Evolutionary conservation across 2,329 filamentous ascomycete species (phyloP), one percentile per base, ranked within the genome.

Genomic region (Xylaria sp.): DNA sequence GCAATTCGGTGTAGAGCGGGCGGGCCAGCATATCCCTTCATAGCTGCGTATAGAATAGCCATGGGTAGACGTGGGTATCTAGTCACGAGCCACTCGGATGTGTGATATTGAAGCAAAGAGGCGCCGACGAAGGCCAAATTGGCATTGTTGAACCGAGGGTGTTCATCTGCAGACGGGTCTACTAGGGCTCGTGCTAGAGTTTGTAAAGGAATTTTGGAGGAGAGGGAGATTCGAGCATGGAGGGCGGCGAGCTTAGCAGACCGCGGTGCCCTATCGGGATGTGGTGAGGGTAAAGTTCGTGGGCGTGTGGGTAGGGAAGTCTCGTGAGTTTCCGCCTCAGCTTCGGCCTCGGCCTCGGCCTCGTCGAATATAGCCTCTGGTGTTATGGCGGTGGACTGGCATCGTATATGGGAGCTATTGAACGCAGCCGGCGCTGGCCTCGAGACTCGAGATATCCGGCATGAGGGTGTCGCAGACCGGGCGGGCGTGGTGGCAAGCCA

Each of bases 201-300:
- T 83, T 96, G 87, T 68, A 97, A 82, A 42, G 96, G 95, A 71
- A 98, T 87, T 81, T 92, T 92, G 70, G 88, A 86, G 27, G 94
- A 91, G 65, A 99, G 89, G 48, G 89, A 89, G 69, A 99, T 88
- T 80, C 96, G 92, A 75, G 94, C 93, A 81, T 98, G 94, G 54
- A 99, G 89, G 72, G 96, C 94, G 71, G 94, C 90, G 75, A 99
- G 91, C 84, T 98, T 98, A 70, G 94, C 90, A 55, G 95, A 98
- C 72, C 85, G 81, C 68, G 85, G 82, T 51, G 93, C 92, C 72
- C 86, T 85, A 75, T 87, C 83, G 72, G 90, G 89, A 63, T 87
- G 87, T 73, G 93, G 93, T 76, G 93, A 95, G 61, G 93, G 92
- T 71, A 91, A 84, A 32, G 50, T 17, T 30, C 11, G n/a, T 50